phyloP scores from a whole-genome alignment of 169 alveolate genomes.

The Miamiensis avidus region DNA sequence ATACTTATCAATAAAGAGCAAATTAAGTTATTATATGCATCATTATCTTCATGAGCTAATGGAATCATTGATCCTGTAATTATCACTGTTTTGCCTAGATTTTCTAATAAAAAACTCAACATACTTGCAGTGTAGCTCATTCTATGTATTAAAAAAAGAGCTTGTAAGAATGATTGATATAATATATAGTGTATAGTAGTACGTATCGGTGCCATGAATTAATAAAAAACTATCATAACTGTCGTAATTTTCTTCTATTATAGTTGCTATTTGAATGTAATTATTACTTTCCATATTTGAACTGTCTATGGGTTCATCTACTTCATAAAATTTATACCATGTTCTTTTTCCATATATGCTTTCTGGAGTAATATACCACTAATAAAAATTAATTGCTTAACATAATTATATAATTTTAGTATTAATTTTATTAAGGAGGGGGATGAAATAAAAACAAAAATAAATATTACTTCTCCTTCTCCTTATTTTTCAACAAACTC shows the following conservation, averaged over 20 bases:
- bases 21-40: conserved; percentile 86
- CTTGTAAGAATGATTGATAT: neutral
- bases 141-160: neutral
- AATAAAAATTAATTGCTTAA: conserved; percentile 19
- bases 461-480: neutral
- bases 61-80: conserved; percentile 90
- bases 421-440: too few species aligned
- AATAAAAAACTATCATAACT: conserved; percentile 83
- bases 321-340: conserved; percentile 44
- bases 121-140: conserved; percentile 93
- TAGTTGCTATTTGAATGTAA: conserved; percentile 47
- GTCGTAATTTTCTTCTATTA: conserved; percentile 69
- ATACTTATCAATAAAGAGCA: conserved; percentile 46
- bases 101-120: conserved; percentile 88
- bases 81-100: conserved; percentile 87
- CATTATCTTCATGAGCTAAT: conserved; percentile 69
- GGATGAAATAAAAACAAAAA: too few species aligned
- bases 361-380: conserved; percentile 45
- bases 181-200: too few species aligned
- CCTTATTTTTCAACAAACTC: conserved; percentile 2
- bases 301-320: conserved; percentile 27
- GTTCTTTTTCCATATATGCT: conserved; percentile 42
- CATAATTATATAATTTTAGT: too few species aligned
- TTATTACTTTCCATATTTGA: conserved; percentile 8
- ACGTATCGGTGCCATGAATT: conserved; percentile 93